Evolutionary conservation across 495 filamentous ascomycete species (phyloP), one percentile per base, ranked within the genome.

Genomic region (Lophiostoma macrostomum): DNA sequence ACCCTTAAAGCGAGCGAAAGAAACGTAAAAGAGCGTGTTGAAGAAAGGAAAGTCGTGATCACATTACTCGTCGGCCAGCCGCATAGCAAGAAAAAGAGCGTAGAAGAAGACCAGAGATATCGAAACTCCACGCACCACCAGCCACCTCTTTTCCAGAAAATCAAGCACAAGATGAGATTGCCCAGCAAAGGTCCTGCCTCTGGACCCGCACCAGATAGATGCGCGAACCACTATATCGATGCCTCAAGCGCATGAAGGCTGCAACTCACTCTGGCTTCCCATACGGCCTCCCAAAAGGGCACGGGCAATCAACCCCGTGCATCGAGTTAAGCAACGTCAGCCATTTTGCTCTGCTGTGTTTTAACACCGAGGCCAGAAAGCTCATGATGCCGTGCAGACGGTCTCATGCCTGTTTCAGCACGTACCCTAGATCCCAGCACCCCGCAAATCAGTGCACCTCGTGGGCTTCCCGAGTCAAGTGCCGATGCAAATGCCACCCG

Each of bases 341-440:
- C 20, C 5, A 37, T 37, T 37, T 37, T 37, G 34, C 5, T 6
- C 6, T 14, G n/a, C n/a, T 5, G n/a, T 6, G 5, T 37, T 5
- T 14, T 12, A 37, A 37, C 5, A 5, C 6, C 34, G 34, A 5
- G n/a, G 28, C 20, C 25, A 31, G 34, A 20, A 30, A 37, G 37
- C 19, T 31, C n/a, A 5, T 24, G 8, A 10, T 51, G 48, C n/a
- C 19, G 48, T 41, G 5, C 35, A 14, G 1, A 10, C 10, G 22
- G 48, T 51, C 48, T 51, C 48, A 51, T 31, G 4, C 48, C 14
- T 13, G 48, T 51, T 51, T 51, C 48, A 51, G 12, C 16, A 12
- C 31, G 5, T 27, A 50, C 5, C 31, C 30, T 14, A 3, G 25
- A 27, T 8, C 48, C 35, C 48, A 41, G 48, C 48, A 51, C 36